phyloP scores from a whole-genome alignment of 345 rosid genomes.

The Pelargonium nanum region DNA sequence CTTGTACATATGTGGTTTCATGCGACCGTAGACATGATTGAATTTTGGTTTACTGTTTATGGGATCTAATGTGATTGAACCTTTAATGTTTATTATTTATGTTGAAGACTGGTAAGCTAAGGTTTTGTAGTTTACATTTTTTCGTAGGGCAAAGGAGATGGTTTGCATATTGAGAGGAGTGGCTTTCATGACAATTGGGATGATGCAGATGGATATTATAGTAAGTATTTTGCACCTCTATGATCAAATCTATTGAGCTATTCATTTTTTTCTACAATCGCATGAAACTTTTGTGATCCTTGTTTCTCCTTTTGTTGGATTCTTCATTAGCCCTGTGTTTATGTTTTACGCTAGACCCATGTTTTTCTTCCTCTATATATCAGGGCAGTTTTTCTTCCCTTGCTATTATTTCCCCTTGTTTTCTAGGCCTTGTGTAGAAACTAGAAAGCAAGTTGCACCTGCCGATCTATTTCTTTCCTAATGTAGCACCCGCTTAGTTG shows the following conservation, averaged over 20 bases:
- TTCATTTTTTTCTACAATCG: conserved; percentile 1
- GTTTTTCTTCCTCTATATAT: not conserved
- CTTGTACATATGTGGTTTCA: not conserved
- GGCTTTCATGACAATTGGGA: conserved; percentile 99
- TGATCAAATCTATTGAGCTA: not conserved
- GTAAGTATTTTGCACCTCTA: conserved; percentile 34
- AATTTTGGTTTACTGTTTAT: not conserved
- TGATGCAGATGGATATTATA: conserved; percentile 95
- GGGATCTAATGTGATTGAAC: not conserved
- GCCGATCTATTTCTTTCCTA: no score
- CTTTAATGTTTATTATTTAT: not conserved
- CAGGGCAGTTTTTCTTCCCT: not conserved
- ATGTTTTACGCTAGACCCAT: not conserved
- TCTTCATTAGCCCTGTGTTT: not conserved
- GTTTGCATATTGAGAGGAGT: conserved; percentile 57
- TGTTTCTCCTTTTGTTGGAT: not conserved
- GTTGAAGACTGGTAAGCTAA: conserved; percentile 5
- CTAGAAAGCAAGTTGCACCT: no score
- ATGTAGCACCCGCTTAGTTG: no score
- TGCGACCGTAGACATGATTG: no score
- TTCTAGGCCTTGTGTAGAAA: no score
- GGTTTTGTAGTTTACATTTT: conserved; percentile 17
- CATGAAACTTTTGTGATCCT: not conserved
- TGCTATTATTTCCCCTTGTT: not conserved
- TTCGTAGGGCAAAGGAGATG: conserved; percentile 63